Evolutionary conservation across 2,329 filamentous ascomycete species (phyloP), one percentile per base, ranked within the genome.

Genomic region (Geosmithia flava): DNA sequence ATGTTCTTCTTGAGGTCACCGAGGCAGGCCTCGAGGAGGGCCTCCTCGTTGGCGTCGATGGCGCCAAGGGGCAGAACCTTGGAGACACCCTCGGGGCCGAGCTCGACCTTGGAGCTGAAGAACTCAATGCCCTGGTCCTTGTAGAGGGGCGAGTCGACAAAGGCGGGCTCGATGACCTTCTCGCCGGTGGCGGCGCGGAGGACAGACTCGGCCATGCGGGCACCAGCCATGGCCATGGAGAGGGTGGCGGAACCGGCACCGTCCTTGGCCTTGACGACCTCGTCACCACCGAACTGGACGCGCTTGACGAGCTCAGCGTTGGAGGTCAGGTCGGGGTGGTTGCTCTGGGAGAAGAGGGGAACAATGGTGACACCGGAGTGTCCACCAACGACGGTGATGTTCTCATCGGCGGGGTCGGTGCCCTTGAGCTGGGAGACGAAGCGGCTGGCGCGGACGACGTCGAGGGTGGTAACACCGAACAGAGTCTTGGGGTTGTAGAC

Each of bases 401-500:
- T 85, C 84, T 96, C 90, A 68, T 86, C 81, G 65, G 82, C 81
- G 61, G 93, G 93, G 78, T 97, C 85, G 70, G 85, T 88, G 65
- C 69, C 73, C 83, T 95, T 91, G 74, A 95, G 71, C 80, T 96
- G 83, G 62, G 86, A 89, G 74, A 97, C 93, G 82, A 98, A 98
- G 74, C 90, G 88, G 65, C 84, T 90, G 64, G 93, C 91, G 67
- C 93, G 93, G 71, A 98, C 93, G 56, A 97, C 90, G 63, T 98
- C 93, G 63, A 98, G 89, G 64, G 93, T 97, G 73, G 93, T 98
- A 66, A 98, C 93, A 78, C 93, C 93, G 74, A 98, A 98, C 61
- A 98, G 87, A 65, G 87, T 87, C 84, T 94, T 94, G 70, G 93
- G 90, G 83, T 98, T 91, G 84, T 96, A 98, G 75, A 97, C 91